Evolutionary conservation across 495 filamentous ascomycete species (phyloP).

Genomic region (Bryoglossum gracile): DNA sequence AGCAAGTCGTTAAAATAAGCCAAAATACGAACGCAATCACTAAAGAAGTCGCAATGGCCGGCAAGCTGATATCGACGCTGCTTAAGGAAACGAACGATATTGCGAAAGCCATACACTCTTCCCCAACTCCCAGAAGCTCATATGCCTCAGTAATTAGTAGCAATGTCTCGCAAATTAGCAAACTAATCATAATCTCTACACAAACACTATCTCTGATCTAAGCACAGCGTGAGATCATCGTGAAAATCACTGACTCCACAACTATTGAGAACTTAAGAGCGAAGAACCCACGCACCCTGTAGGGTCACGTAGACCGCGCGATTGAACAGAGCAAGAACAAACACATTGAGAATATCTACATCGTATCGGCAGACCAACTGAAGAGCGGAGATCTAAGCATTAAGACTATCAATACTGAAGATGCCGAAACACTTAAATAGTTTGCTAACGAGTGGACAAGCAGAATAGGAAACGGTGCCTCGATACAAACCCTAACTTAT

Average conservation of each 20-base stretch:
- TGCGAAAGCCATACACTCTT: background rate
- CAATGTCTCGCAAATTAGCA: constrained; percentile 3
- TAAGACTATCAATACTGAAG: too few species aligned
- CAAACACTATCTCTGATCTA: constrained; percentile 5
- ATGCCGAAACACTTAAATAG: too few species aligned
- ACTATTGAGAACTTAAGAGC: constrained; percentile 6
- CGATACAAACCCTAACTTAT: too few species aligned
- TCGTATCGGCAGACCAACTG: too few species aligned
- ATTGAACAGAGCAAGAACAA: constrained; percentile 10
- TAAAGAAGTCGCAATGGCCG: background rate
- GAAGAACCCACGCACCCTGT: constrained; percentile 5
- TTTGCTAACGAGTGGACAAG: too few species aligned
- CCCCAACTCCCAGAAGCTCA: background rate
- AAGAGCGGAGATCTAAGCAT: too few species aligned
- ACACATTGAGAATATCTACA: constrained; percentile 8
- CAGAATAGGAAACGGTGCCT: too few species aligned
- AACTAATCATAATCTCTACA: constrained; percentile 9
- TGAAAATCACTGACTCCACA: constrained; percentile 6
- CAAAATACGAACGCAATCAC: constrained; percentile 1
- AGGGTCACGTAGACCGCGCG: background rate
- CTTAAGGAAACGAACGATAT: constrained; percentile 2
- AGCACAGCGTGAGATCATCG: constrained; percentile 11
- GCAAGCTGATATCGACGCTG: background rate
- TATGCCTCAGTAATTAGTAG: constrained; percentile 4
- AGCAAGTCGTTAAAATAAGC: constrained; percentile 4